phyloP scores from a whole-genome alignment of 345 rosid genomes.

The Lenwebbia sp. region DNA sequence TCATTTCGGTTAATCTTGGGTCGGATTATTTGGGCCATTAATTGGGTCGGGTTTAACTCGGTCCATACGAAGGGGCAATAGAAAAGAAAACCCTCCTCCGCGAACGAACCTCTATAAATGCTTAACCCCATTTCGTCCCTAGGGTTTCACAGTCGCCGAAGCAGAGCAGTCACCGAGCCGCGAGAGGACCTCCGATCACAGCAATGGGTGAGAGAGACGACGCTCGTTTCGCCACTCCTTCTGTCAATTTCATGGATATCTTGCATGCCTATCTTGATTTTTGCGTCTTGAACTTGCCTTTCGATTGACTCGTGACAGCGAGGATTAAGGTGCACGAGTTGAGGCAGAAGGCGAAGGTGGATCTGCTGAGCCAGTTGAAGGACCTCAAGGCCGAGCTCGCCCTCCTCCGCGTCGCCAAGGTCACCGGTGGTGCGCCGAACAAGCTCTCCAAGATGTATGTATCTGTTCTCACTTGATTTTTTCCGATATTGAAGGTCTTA shows the following conservation, averaged over 20 bases:
- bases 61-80: not conserved
- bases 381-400: constrained; percentile 60
- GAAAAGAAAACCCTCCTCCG: not conserved
- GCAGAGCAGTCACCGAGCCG: not conserved
- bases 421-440: constrained; percentile 67
- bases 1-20: not conserved
- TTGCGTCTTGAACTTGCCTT: not conserved
- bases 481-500: not conserved
- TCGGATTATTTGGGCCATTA: not conserved
- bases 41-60: not conserved
- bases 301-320: constrained; percentile 13
- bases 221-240: not conserved
- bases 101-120: not conserved
- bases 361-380: constrained; percentile 45
- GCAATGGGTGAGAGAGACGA: not conserved
- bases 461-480: not conserved
- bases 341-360: constrained; percentile 43
- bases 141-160: not conserved
- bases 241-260: not conserved
- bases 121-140: not conserved
- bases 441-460: constrained; percentile 57
- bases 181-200: not conserved
- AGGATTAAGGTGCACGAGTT: constrained; percentile 67
- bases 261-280: not conserved
- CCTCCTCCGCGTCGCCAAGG: constrained; percentile 67